phyloP scores from a whole-genome alignment of 179 eudicot species.

The Corrigiola litoralis region DNA sequence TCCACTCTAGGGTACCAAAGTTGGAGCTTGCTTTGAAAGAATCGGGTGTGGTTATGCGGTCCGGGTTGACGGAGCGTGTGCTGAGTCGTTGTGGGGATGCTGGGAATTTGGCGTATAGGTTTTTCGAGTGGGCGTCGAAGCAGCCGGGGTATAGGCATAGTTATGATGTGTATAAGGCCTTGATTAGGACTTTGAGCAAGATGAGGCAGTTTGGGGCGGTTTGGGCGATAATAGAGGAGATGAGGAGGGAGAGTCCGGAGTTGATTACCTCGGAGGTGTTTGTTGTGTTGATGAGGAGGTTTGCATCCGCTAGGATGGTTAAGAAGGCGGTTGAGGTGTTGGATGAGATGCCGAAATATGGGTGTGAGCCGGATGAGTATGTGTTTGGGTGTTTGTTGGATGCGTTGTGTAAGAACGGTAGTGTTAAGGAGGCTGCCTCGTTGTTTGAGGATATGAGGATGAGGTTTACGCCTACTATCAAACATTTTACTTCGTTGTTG shows the following conservation, averaged over 20 bases:
- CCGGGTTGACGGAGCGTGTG: slow-evolving; percentile 73
- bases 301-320: slow-evolving; percentile 86
- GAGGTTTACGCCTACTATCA: slow-evolving; percentile 62
- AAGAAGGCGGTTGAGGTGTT: slow-evolving; percentile 81
- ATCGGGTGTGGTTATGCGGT: slow-evolving; percentile 56
- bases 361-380: slow-evolving; percentile 85
- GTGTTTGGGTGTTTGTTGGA: slow-evolving; percentile 88
- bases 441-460: slow-evolving; percentile 80
- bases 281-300: slow-evolving; percentile 78
- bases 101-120: slow-evolving; percentile 71
- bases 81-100: slow-evolving; percentile 90
- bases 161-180: slow-evolving; percentile 63
- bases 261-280: slow-evolving; percentile 69
- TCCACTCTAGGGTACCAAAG: slow-evolving; percentile 84
- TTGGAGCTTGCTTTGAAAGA: slow-evolving; percentile 74
- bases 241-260: slow-evolving; percentile 64
- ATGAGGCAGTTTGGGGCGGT: slow-evolving; percentile 83
- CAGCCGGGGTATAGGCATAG: slow-evolving; percentile 69
- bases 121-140: slow-evolving; percentile 75
- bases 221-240: slow-evolving; percentile 85
- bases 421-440: slow-evolving; percentile 80
- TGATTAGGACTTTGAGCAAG: slow-evolving; percentile 65
- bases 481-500: slow-evolving; percentile 84
- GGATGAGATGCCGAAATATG: slow-evolving; percentile 92
- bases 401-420: slow-evolving; percentile 86